phyloP scores from a whole-genome alignment of 495 filamentous ascomycete species.

The Hyaloscypha bicolor region DNA sequence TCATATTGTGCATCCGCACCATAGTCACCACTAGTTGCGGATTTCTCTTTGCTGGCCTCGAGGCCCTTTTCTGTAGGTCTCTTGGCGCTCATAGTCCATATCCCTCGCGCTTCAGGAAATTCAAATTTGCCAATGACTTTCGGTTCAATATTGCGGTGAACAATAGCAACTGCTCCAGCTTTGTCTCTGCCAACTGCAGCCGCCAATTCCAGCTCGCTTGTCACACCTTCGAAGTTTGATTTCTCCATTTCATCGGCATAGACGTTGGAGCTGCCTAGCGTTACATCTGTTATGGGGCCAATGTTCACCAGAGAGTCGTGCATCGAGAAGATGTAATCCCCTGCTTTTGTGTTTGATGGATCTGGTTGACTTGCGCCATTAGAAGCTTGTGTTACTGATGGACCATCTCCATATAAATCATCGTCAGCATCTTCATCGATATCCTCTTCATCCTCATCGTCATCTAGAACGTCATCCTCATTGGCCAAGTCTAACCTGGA shows the following conservation, averaged over 20 bases:
- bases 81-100: constrained; percentile 66
- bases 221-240: constrained; percentile 44
- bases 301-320: constrained; percentile 77
- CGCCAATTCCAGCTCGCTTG: constrained; percentile 69
- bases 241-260: constrained; percentile 47
- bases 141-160: constrained; percentile 76
- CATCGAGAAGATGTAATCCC: constrained; percentile 71
- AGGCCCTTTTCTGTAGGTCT: constrained; percentile 58
- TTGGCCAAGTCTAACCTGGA: constrained; percentile 37
- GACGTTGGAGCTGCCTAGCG: constrained; percentile 56
- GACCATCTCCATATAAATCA: constrained; percentile 74
- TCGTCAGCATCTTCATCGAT: constrained; percentile 56
- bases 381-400: constrained; percentile 31
- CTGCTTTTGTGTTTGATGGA: constrained; percentile 43
- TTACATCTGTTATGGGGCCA: constrained; percentile 74
- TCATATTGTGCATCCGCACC: constrained; percentile 59
- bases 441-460: constrained; percentile 61
- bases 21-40: constrained; percentile 52
- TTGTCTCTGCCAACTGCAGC: constrained; percentile 68
- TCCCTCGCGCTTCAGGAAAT: constrained; percentile 59
- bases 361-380: constrained; percentile 32
- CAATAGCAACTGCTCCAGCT: constrained; percentile 69
- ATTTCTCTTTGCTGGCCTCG: constrained; percentile 49
- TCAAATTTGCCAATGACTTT: constrained; percentile 61
- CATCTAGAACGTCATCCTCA: constrained; percentile 48